These are phyloP conservation scores for Globisporangium mamillatum DNA, from an alignment of 352 stramenopile species.

Conservation along the genomic window DNA sequence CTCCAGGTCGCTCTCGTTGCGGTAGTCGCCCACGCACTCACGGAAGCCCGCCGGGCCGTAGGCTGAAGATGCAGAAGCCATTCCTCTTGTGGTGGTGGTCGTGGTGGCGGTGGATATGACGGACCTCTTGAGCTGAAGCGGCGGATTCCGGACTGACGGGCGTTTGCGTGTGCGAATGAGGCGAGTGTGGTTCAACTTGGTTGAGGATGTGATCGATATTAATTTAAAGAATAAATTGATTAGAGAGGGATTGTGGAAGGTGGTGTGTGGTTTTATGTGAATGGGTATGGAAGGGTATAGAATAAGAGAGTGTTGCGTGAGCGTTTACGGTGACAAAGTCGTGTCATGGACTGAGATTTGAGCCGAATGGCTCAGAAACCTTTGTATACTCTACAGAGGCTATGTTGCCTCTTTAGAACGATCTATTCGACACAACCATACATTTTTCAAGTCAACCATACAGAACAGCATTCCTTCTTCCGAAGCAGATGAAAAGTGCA, in stretches of 20 bases:
- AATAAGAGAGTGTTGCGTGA: background rate
- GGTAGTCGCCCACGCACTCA: conserved; percentile 92
- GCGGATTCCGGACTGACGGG: conserved; percentile 1
- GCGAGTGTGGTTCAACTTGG: conserved; percentile 1
- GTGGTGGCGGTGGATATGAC: background rate
- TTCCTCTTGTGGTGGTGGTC: background rate
- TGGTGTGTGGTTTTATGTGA: background rate
- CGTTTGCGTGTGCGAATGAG: background rate
- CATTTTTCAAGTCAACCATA: background rate
- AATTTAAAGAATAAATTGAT: background rate
- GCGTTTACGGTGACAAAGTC: conserved; percentile 14
- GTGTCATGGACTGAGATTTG: conserved; percentile 5
- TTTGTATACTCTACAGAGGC: background rate
- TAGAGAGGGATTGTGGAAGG: background rate
- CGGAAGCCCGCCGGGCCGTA: conserved; percentile 88
- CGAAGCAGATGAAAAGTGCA: background rate
- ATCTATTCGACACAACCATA: background rate
- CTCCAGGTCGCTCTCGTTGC: conserved; percentile 69
- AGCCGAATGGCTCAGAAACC: background rate
- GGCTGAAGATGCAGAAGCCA: background rate
- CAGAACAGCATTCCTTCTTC: background rate
- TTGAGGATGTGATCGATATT: background rate
- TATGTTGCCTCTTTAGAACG: background rate
- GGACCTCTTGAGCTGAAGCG: background rate
- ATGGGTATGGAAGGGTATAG: background rate